Base-by-base conservation (phyloP, 257 asterid species). In the Jasminum sambac region DNA sequence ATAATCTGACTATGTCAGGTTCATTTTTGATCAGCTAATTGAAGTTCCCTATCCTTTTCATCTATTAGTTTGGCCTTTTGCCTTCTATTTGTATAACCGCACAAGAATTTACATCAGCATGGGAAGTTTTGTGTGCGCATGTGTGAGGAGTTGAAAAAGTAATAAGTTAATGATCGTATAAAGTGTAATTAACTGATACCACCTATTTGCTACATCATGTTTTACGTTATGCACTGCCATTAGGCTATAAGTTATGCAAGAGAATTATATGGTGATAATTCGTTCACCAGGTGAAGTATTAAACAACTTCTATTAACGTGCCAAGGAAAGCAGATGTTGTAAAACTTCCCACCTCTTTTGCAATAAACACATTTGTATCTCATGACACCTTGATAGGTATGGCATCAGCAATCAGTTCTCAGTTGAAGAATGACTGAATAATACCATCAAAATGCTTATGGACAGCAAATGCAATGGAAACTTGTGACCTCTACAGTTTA, bases 161-260 rank as follows among this genome's bases (percentile, higher is more conserved):
- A n/a, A n/a, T n/a, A n/a, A n/a, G n/a, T n/a, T n/a, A n/a, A n/a
- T n/a, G n/a, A n/a, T n/a, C n/a, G n/a, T n/a, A n/a, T n/a, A n/a
- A n/a, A 48, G 23, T 23, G 16, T 11, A n/a, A 48, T 23, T 66
- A 30, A 66, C 12, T 21, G 40, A 6, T 17, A 37, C 36, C 8
- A 37, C 23, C 44, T 21, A 19, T 38, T 44, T 2, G 43, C 17
- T 23, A 58, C 68, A 57, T 19, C 25, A 9, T 52, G 13, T 19
- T 3, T 41, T 21, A 21, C 30, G 0, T 59, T 69, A 75, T 57
- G 87, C 85, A 67, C 78, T 84, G 66, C 59, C 87, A 71, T 89
- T 95, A 42, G 95, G 96, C 66, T 86, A 87, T 82, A 87, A 75
- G 72, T 73, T 89, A n/a, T 89, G 87, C 70, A 89, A 89, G 78